Evolutionary conservation across 2,329 filamentous ascomycete species (phyloP).

Genomic region (Pseudocercospora vitis): DNA sequence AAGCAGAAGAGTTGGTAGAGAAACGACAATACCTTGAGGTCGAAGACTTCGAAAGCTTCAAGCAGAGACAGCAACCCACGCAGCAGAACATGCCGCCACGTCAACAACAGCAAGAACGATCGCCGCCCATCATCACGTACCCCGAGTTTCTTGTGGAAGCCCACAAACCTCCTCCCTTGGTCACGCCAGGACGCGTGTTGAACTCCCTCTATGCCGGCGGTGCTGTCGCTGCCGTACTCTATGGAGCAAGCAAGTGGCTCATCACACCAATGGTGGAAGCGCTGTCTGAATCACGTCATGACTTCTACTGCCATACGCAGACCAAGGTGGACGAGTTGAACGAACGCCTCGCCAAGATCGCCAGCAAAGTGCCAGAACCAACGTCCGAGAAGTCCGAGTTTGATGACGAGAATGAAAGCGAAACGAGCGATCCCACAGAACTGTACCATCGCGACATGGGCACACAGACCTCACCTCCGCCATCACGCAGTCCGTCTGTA

Average conservation of each 20-base stretch:
- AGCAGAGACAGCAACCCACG: constrained; percentile 23
- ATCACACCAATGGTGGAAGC: constrained; percentile 61
- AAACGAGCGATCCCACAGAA: constrained; percentile 66
- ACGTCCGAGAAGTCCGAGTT: constrained; percentile 34
- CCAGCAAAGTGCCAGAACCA: constrained; percentile 30
- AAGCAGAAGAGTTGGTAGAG: constrained; percentile 7
- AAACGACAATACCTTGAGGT: constrained; percentile 22
- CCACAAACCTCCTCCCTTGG: constrained; percentile 58
- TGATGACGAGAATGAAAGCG: constrained; percentile 51
- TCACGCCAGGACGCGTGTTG: constrained; percentile 57
- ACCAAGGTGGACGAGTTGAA: constrained; percentile 57
- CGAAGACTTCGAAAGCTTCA: constrained; percentile 33
- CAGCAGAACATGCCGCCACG: constrained; percentile 14
- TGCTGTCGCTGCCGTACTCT: constrained; percentile 59
- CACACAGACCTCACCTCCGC: constrained; percentile 67
- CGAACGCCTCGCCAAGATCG: constrained; percentile 48
- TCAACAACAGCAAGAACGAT: constrained; percentile 39
- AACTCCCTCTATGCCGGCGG: constrained; percentile 59
- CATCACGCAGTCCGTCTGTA: constrained; percentile 42
- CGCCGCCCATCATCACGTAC: constrained; percentile 64
- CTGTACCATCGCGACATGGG: constrained; percentile 79
- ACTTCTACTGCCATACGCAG: constrained; percentile 55
- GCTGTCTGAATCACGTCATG: constrained; percentile 57
- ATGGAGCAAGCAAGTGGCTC: constrained; percentile 69
- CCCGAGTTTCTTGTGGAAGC: constrained; percentile 63